A percentile compares a stretch with the other conserved stretches of the same genome.
These are phyloP conservation scores for Mucor racemosus DNA, from an alignment of 371 early-diverging fungal genomes.

Conservation along the genomic window DNA sequence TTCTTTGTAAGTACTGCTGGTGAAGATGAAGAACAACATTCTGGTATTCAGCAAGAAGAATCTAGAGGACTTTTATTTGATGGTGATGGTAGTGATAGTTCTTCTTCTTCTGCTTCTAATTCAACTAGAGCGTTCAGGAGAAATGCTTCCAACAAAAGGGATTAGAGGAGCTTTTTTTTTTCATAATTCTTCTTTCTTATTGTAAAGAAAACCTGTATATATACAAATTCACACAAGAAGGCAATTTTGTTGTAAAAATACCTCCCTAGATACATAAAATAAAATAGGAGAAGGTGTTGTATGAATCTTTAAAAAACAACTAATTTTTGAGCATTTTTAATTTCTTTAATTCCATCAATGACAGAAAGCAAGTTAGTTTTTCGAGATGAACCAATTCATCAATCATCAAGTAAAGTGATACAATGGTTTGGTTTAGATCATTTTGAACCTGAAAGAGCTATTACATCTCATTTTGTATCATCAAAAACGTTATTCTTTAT, in stretches of 20 bases:
- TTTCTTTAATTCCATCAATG: neutral
- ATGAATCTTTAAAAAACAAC: neutral
- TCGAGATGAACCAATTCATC: conserved; percentile 24
- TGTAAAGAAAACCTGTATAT: conserved; percentile 12
- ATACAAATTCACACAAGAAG: neutral
- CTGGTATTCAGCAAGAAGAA: neutral
- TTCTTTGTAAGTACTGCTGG: neutral
- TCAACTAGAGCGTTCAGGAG: conserved; percentile 8
- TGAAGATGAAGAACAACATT: neutral
- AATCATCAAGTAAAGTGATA: conserved; percentile 29
- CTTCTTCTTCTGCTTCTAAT: neutral
- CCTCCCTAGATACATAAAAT: neutral
- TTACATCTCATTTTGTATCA: conserved; percentile 59
- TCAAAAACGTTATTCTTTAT: conserved; percentile 47
- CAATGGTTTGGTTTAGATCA: conserved; percentile 55
- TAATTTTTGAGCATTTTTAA: neutral
- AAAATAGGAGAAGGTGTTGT: neutral
- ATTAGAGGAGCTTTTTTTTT: neutral
- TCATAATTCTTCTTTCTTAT: neutral
- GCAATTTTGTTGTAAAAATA: neutral
- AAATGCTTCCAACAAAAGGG: conserved; percentile 9
- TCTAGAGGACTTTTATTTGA: conserved; percentile 3
- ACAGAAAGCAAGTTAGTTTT: conserved; percentile 4
- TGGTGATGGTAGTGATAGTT: conserved; percentile 9
- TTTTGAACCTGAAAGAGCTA: conserved; percentile 59